Evolutionary conservation across 345 rosid genomes (phyloP), one percentile per base, ranked within the genome.

Genomic region (Conringia planisiliqua): DNA sequence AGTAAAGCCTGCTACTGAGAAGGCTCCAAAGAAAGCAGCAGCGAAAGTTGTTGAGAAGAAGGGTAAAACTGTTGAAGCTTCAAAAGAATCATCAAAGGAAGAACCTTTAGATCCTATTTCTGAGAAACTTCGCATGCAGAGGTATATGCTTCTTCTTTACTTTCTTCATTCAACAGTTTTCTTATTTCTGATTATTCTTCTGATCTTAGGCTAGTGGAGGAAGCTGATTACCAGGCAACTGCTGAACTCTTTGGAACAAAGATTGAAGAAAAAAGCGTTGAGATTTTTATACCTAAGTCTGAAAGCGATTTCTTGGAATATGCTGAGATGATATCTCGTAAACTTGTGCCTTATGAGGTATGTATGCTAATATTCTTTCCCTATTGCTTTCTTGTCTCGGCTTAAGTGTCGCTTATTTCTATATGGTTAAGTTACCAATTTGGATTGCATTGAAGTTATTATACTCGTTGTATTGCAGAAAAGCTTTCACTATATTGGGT

Each of bases 231-330:
- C 80, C 82, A 29, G 76, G 72, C 88, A 61, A 92, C 96, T 32
- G 73, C 81, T 66, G 97, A 92, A 74, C 83, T 95, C 60, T 95
- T 95, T 46, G 84, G 80, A 17, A 85, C 80, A 79, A 87, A 68
- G 66, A 86, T 60, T 22, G 89, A 83, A 68, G 97, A 80, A 51
- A 88, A 85, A 78, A 78, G 70, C n/a, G 75, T 85, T 11, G 90
- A 88, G 48, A 83, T 71, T 66, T 87, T 94, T 55, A 88, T 94
- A 66, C 98, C 97, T 11, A 90, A 94, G 81, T 85, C 98, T 33
- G 97, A 94, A 82, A 83, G 85, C 59, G 98, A 94, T 77, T 94
- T 91, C 70, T 2, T 48, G 75, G 97, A 94, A 63, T 91, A 90
- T 83, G 93, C 96, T n/a, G 97, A 90, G 76, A 85, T 90, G 48